These are phyloP conservation scores for Capillidium rhysosporum DNA, from an alignment of 371 early-diverging fungal genomes.

Conservation along the genomic window DNA sequence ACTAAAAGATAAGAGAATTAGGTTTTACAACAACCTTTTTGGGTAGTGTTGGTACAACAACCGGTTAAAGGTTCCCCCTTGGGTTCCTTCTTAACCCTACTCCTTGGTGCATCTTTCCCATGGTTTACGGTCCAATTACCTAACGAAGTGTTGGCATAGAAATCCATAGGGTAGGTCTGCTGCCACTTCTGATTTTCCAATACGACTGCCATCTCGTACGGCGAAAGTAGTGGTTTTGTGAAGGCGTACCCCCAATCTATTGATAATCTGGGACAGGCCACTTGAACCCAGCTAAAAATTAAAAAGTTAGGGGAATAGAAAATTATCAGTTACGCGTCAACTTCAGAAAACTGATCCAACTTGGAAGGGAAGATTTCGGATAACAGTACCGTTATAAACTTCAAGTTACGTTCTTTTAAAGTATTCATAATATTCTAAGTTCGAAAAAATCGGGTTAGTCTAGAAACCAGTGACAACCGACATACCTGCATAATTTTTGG, in stretches of 20 bases:
- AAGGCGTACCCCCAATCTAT: constrained; percentile 99
- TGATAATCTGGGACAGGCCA: constrained; percentile 94
- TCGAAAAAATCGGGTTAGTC: neutral
- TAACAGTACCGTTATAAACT: constrained; percentile 56
- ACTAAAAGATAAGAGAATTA: too few relatives aligned
- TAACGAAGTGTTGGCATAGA: constrained; percentile 74
- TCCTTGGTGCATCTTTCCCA: constrained; percentile 13
- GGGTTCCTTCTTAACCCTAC: too few relatives aligned
- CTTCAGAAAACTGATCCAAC: constrained; percentile 65
- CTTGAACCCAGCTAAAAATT: constrained; percentile 71
- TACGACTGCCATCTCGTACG: constrained; percentile 90
- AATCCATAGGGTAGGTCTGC: constrained; percentile 92
- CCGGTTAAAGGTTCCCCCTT: too few relatives aligned
- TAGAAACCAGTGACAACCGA: neutral
- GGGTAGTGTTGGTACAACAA: too few relatives aligned
- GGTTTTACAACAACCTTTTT: too few relatives aligned
- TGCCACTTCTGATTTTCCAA: constrained; percentile 60
- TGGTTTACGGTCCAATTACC: constrained; percentile 94
- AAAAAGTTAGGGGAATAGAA: neutral
- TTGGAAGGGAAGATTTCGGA: constrained; percentile 90
- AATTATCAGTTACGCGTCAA: constrained; percentile 45
- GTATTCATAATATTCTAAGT: constrained; percentile 38
- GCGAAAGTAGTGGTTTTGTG: constrained; percentile 80
- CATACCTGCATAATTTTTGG: constrained; percentile 59
- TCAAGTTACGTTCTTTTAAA: constrained; percentile 36